These are phyloP conservation scores for Globisporangium yorkense DNA, from an alignment of 352 stramenopile genomes.

Conservation along the genomic window DNA sequence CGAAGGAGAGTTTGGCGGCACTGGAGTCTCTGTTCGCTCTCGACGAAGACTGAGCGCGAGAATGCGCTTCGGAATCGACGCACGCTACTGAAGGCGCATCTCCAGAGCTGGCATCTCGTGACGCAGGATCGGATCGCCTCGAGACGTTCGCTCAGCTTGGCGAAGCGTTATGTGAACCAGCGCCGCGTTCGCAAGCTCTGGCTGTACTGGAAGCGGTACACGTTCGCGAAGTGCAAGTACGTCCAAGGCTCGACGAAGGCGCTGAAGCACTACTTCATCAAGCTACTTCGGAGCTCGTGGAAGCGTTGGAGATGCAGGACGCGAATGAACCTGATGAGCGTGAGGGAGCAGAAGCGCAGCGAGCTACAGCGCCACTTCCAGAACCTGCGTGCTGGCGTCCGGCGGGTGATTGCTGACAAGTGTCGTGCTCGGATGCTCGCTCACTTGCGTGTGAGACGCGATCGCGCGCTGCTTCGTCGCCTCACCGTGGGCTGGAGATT, in stretches of 20 bases:
- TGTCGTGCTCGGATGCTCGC: constrained; percentile 18
- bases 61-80: constrained; percentile 17
- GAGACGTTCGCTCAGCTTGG: constrained; percentile 42
- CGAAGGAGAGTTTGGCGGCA: constrained; percentile 24
- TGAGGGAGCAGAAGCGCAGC: constrained; percentile 40
- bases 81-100: constrained; percentile 19
- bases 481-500: constrained; percentile 18
- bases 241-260: constrained; percentile 65
- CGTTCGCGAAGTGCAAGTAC: constrained; percentile 55
- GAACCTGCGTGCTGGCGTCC: constrained; percentile 34
- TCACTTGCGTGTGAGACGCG: constrained; percentile 21
- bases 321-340: constrained; percentile 27
- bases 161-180: constrained; percentile 58
- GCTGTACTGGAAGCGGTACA: constrained; percentile 78
- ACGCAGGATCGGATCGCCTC: constrained; percentile 27
- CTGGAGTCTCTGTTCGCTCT: constrained; percentile 22
- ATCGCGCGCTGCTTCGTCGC: constrained; percentile 17
- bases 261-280: constrained; percentile 72
- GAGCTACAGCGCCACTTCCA: constrained; percentile 45
- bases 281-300: constrained; percentile 56
- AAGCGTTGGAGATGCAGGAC: constrained; percentile 36
- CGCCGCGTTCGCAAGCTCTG: constrained; percentile 59
- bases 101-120: constrained; percentile 36
- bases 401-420: constrained; percentile 17
- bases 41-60: constrained; percentile 16